Base-by-base conservation (phyloP, 768 basidiomycete genomes). In the Suillus hirtellus region DNA sequence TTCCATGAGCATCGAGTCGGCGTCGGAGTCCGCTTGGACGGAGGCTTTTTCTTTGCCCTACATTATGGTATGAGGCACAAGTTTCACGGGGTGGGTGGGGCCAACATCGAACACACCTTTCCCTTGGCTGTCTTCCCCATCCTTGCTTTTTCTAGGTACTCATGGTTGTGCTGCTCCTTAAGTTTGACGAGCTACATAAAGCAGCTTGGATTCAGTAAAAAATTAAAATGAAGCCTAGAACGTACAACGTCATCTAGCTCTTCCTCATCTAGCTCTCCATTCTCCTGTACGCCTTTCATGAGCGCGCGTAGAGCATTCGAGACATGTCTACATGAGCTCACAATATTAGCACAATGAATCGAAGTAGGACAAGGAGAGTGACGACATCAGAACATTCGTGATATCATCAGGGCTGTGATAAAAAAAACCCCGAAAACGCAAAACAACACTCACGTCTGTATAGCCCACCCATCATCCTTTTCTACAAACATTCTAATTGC, bases 401-500 rank as follows among this genome's bases (percentile, higher is more conserved):
- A 27, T 11, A 42, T n/a, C 24, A 40, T 37, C 4, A 59, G 0
- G 19, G 40, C 60, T 19, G 24, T 31, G 40, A 37, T 34, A 44
- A 47, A 34, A 31, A 34, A 40, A 37, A 17, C 2, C 9, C 9
- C 3, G 9, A 17, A 31, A 44, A 47, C 6, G 47, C 37, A 3
- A 38, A 19, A 6, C 40, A n/a, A 15, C 4, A 84, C 90, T 67
- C 67, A 95, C 95, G 80, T 84, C 67, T 88, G 85, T 71, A 99
- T 96, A 10, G 96, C 94, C 79, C 95, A 92, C 35, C 86, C 88
- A 74, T 97, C 95, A 71, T 98, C 96, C 81, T 99, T 99, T 75
- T 98, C 96, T 64, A 99, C 96, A 76, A 92, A 99, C 76, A 89
- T 83, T 79, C 93, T 89, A 60, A 99, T 95, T 7, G 97, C 97